These are phyloP conservation scores for Fusarium sp. DNA, from an alignment of 2,329 filamentous ascomycete genomes.

Conservation along the genomic window DNA sequence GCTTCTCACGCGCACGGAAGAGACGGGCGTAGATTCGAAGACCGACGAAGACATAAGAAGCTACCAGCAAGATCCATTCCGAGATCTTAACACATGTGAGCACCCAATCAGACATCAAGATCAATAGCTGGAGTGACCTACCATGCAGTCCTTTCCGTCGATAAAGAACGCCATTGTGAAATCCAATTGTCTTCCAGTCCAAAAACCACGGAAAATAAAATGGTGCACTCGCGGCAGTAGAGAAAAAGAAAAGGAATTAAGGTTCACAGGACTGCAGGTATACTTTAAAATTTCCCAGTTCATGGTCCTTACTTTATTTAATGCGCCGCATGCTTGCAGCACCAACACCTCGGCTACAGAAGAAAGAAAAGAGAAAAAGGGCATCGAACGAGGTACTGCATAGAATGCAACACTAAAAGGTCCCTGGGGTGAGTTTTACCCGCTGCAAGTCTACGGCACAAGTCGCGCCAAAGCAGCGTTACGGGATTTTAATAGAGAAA, in stretches of 20 bases:
- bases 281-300: conserved; percentile 8
- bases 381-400: not conserved
- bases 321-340: not conserved
- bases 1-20: conserved; percentile 43
- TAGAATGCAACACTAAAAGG: not conserved
- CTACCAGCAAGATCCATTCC: conserved; percentile 46
- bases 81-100: conserved; percentile 39
- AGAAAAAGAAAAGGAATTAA: not conserved
- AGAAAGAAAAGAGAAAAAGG: not conserved
- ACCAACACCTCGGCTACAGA: conserved; percentile 10
- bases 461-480: not conserved
- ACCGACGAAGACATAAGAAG: conserved; percentile 42
- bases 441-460: conserved; percentile 23
- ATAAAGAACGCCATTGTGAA: conserved; percentile 33
- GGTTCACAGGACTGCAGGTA: not conserved
- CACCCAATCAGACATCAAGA: fast-evolving
- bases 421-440: conserved; percentile 16
- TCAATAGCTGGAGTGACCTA: not conserved
- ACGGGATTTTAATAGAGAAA: not conserved
- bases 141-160: conserved; percentile 38
- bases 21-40: conserved; percentile 47
- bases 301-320: not conserved
- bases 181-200: not conserved
- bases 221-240: not conserved
- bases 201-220: not conserved